These are phyloP conservation scores for Septoria linicola DNA, from an alignment of 2,329 filamentous ascomycete species.

Conservation along the genomic window DNA sequence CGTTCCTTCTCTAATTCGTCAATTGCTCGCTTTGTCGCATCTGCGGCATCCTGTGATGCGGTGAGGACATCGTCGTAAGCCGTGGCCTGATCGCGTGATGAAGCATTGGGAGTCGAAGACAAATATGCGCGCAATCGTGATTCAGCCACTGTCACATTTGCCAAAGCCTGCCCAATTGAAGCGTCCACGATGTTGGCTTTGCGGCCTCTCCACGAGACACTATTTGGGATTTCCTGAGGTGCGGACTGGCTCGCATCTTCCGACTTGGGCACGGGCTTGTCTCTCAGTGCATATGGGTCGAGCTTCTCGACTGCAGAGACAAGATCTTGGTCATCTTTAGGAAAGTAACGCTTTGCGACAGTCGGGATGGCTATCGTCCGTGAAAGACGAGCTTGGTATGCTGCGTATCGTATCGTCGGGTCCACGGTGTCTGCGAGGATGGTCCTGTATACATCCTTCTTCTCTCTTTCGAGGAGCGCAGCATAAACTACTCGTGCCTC, in stretches of 20 bases:
- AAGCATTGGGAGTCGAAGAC: constrained; percentile 42
- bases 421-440: constrained; percentile 83
- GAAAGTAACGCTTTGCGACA: constrained; percentile 78
- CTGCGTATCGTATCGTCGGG: constrained; percentile 88
- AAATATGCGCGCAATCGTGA: constrained; percentile 51
- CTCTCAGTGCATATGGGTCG: constrained; percentile 65
- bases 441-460: constrained; percentile 80
- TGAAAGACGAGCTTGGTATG: constrained; percentile 85
- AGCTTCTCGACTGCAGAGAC: constrained; percentile 68
- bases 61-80: constrained; percentile 90
- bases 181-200: constrained; percentile 90
- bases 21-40: constrained; percentile 88
- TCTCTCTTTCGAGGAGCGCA: constrained; percentile 64
- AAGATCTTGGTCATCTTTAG: constrained; percentile 61
- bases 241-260: constrained; percentile 29
- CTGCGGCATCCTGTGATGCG: constrained; percentile 87
- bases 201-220: constrained; percentile 80
- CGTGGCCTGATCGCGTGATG: constrained; percentile 66
- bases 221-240: constrained; percentile 59
- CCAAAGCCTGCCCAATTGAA: constrained; percentile 81
- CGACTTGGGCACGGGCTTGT: constrained; percentile 42
- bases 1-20: constrained; percentile 85
- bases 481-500: constrained; percentile 79
- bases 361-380: constrained; percentile 77
- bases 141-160: constrained; percentile 61